Evolutionary conservation across 164 flowering plant genomes (phyloP), one percentile per base, ranked within the genome.

Genomic region (Magnolia officinalis): DNA sequence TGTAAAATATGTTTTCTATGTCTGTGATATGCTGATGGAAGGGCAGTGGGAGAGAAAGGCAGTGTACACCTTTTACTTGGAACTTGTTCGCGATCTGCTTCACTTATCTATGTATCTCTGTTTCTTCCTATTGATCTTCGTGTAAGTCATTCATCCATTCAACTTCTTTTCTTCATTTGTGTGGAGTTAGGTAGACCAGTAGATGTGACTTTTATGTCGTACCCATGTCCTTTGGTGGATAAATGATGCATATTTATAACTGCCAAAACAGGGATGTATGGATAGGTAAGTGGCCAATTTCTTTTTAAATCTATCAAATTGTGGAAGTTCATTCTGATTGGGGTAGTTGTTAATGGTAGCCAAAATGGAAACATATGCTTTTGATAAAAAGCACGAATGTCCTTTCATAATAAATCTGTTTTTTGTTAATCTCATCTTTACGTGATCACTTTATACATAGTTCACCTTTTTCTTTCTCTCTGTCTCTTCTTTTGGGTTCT

Each of bases 11-110:
- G 81, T 89, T 63, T 96, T 96, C 83, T 92, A 91, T 82, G 92
- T 96, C 4, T 88, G 87, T 67, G 99, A 96, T 87, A 88, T 94
- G 96, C 90, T 96, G 51, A 96, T 96, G 99, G 99, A 96, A 78
- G 99, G 99, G 58, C 98, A 94, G 79, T 96, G 99, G 99, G 99
- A 96, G 78, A 92, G 77, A 76, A 96, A 94, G 79, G 90, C 98
- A 51, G 95, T 94, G 52, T 96, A 88, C 78, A 94, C 99, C 67
- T 96, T 96, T 82, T 96, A 96, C 85, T 84, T 96, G 97, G 99
- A 96, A 80, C 97, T 96, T 75, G 83, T 93, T 11, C 92, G 95
- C 1, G 99, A 96, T 88, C 85, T 96, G 84, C 89, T 96, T 75
- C 98, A 96, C 85, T 85, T 96, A 88, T 90, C 99, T 64, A 86